phyloP scores from a whole-genome alignment of 495 filamentous ascomycete species.

The Talaromyces nanjingensis region DNA sequence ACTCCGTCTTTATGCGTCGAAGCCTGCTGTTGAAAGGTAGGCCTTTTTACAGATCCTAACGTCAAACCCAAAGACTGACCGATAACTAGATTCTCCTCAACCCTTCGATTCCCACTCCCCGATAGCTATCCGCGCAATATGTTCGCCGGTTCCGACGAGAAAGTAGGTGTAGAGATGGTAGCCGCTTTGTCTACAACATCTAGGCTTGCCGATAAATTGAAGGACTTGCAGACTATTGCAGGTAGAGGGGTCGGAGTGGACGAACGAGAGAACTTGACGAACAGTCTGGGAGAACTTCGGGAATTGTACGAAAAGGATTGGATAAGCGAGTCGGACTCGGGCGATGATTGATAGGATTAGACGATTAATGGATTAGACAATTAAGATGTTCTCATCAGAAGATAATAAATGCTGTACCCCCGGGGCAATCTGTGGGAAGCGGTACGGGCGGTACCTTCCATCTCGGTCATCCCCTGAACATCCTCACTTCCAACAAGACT shows the following conservation, averaged over 20 bases:
- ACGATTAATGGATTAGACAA: not conserved
- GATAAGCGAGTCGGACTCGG: conserved; percentile 76
- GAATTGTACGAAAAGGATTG: conserved; percentile 89
- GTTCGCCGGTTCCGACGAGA: conserved; percentile 33
- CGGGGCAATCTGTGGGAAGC: not conserved
- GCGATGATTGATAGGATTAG: conserved; percentile 52
- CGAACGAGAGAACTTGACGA: conserved; percentile 73
- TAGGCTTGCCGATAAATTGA: conserved; percentile 60
- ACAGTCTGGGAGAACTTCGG: conserved; percentile 76
- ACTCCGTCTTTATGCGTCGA: conserved; percentile 28
- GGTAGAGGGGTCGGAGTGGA: conserved; percentile 55
- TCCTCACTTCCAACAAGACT: not conserved
- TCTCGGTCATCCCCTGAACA: not conserved
- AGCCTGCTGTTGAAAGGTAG: conserved; percentile 56
- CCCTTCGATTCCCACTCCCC: conserved; percentile 66
- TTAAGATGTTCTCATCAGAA: not conserved
- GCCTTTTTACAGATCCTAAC: conserved; percentile 15
- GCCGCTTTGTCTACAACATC: conserved; percentile 69
- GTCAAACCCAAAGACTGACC: not conserved
- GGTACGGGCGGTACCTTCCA: not conserved
- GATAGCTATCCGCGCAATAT: conserved; percentile 74
- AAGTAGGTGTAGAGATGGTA: conserved; percentile 47
- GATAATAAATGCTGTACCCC: not conserved
- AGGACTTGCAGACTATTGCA: conserved; percentile 54
- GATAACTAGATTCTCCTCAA: conserved; percentile 44